Conservation (phyloP, 805 yeast species). For the Saturnispora zaruensis region DNA sequence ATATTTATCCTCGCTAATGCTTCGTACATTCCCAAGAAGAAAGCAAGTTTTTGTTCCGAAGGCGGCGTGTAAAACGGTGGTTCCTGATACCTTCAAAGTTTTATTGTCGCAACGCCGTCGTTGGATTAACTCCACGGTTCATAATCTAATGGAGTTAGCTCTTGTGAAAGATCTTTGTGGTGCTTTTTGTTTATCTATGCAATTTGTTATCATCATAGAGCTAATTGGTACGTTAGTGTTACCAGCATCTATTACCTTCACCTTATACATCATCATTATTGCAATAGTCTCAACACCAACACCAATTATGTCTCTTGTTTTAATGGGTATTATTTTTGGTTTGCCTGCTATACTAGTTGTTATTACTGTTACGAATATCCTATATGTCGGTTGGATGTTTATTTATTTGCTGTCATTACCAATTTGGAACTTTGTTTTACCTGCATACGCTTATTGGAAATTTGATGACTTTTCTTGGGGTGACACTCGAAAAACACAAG, state of each 20-base stretch:
- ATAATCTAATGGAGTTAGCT: constrained; percentile 80
- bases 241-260: constrained; percentile 81
- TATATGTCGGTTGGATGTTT: constrained; percentile 70
- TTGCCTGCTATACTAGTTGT: constrained; percentile 77
- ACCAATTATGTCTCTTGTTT: constrained; percentile 65
- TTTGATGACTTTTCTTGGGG: constrained; percentile 98
- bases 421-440: constrained; percentile 88
- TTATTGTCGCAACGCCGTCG: constrained; percentile 88
- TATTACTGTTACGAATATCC: constrained; percentile 65
- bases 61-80: constrained; percentile 87
- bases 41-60: constrained; percentile 80
- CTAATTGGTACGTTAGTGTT: constrained; percentile 79
- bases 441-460: constrained; percentile 85
- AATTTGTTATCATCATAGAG: constrained; percentile 77
- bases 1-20: constrained; percentile 74
- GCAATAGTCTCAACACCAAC: constrained; percentile 69
- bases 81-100: constrained; percentile 74
- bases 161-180: constrained; percentile 86
- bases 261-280: constrained; percentile 65
- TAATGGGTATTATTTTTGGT: constrained; percentile 75
- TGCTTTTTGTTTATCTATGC: constrained; percentile 92
- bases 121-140: constrained; percentile 94
- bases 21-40: constrained; percentile 81
- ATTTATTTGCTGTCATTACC: constrained; percentile 76
- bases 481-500: constrained; percentile 75